These are phyloP conservation scores for Ceratocystis huliohia DNA, from an alignment of 2,329 filamentous ascomycete genomes.

Conservation along the genomic window DNA sequence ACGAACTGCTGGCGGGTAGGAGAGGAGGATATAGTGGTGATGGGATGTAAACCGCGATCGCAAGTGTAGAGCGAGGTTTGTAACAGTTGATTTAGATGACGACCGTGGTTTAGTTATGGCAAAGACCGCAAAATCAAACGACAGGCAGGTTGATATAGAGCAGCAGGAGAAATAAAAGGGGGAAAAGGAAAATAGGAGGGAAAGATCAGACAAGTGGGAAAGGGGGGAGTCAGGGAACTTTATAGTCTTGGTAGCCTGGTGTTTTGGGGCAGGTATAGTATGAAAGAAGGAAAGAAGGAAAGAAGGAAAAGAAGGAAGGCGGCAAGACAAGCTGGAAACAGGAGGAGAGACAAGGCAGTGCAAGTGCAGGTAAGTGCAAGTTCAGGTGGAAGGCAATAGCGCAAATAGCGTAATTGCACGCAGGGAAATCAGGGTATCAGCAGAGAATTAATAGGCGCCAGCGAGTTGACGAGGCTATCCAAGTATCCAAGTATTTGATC, in stretches of 20 bases:
- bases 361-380: background rate
- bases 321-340: background rate
- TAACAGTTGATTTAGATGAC: no score
- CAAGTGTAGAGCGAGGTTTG: background rate
- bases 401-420: background rate
- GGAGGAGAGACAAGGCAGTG: constrained; percentile 3
- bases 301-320: constrained; percentile 6
- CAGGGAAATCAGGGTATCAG: background rate
- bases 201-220: background rate
- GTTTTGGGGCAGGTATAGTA: background rate
- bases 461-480: constrained; percentile 1
- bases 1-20: background rate
- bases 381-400: background rate
- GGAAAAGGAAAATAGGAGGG: constrained; percentile 4
- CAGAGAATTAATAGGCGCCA: background rate
- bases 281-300: constrained; percentile 8
- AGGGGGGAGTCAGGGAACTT: background rate
- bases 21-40: background rate
- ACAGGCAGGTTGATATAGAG: background rate
- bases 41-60: background rate
- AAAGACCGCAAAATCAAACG: no score
- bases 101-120: no score
- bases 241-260: background rate
- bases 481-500: background rate
- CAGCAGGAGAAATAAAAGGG: background rate